Evolutionary conservation across 306 rosid genomes (phyloP).

Genomic region (Quercus mongolica): DNA sequence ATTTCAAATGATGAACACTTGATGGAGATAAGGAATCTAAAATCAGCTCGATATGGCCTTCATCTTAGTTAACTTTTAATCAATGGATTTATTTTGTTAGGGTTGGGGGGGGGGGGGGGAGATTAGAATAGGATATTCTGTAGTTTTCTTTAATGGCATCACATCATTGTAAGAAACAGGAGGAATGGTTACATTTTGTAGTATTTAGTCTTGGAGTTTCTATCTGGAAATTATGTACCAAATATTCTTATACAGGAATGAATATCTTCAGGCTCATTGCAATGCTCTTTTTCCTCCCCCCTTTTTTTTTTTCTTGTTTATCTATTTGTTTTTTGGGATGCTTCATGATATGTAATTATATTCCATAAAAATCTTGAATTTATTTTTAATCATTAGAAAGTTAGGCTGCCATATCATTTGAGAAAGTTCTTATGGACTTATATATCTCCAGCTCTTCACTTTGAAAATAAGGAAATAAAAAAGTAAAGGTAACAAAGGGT

Average conservation of each 20-base stretch:
- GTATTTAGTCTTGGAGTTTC: background rate
- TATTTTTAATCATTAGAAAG: background rate
- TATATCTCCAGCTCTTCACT: background rate
- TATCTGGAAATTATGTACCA: conserved; percentile 13
- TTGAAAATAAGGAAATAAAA: background rate
- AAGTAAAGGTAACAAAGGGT: background rate
- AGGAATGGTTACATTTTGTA: background rate
- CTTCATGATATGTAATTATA: background rate
- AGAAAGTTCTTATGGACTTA: background rate
- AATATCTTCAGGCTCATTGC: conserved; percentile 5
- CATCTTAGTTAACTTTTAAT: conserved; percentile 21
- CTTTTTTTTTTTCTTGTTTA: background rate
- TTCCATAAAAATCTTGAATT: background rate
- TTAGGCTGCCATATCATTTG: background rate
- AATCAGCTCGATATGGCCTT: conserved; percentile 35
- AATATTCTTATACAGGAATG: conserved; percentile 5
- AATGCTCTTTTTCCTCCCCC: background rate
- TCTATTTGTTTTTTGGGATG: background rate
- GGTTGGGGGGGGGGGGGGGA: too few relatives aligned
- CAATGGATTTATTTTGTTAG: background rate
- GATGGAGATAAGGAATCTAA: conserved; percentile 47
- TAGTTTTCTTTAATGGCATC: background rate
- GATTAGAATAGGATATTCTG: background rate
- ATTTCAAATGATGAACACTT: conserved; percentile 87
- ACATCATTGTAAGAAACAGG: conserved; percentile 24